Percentiles rank a stretch among this genome's conserved stretches.
phyloP scores from a whole-genome alignment of 306 rosid species.

The Vigna hirtella region DNA sequence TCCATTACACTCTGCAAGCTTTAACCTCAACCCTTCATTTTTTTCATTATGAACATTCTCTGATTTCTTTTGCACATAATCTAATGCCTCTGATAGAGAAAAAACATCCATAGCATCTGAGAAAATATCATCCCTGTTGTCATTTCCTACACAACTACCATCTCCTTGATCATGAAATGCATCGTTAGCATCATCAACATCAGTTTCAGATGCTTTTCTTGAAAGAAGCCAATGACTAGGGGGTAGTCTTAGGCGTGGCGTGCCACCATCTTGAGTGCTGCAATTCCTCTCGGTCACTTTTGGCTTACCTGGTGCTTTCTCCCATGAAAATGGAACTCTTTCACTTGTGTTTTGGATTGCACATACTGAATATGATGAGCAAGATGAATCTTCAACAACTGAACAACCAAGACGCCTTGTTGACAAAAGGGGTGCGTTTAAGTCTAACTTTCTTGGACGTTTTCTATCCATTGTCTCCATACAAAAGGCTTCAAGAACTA shows the following conservation, averaged over 20 bases:
- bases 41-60: constrained; percentile 47
- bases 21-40: constrained; percentile 49
- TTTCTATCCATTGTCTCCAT: constrained; percentile 44
- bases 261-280: constrained; percentile 30
- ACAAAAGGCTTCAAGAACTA: constrained; percentile 14
- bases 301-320: constrained; percentile 76
- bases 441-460: constrained; percentile 70
- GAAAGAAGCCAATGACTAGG: constrained; percentile 60
- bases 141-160: constrained; percentile 40
- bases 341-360: constrained; percentile 46
- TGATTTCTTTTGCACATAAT: constrained; percentile 65
- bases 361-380: constrained; percentile 19
- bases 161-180: constrained; percentile 36
- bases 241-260: constrained; percentile 67
- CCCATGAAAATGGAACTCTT: constrained; percentile 90
- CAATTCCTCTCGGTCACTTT: constrained; percentile 46
- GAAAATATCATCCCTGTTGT: constrained; percentile 35
- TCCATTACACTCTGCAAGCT: constrained; percentile 61
- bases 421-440: constrained; percentile 74
- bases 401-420: constrained; percentile 56
- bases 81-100: constrained; percentile 86
- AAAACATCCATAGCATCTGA: constrained; percentile 69
- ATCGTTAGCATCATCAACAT: constrained; percentile 29
- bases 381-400: constrained; percentile 38
- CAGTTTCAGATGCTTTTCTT: constrained; percentile 28